Evolutionary conservation across 108 stramenopile species (phyloP).

Genomic region (Conticribra guillardii): DNA sequence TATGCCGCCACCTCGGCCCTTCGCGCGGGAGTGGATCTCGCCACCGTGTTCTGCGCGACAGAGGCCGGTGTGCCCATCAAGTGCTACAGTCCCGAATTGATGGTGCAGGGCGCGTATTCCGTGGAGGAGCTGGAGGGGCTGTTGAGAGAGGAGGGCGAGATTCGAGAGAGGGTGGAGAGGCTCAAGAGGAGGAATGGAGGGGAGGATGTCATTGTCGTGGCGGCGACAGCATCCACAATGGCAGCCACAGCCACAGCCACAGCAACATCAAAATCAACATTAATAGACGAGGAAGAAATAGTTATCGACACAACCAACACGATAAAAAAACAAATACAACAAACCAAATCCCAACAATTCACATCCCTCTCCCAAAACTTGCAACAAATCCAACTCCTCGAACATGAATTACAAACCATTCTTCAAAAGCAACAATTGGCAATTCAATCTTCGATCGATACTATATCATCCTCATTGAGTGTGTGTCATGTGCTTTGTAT

Average conservation of each 20-base stretch:
- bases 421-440: neutral
- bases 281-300: too few relatives aligned
- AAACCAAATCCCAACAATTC: neutral
- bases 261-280: too few relatives aligned
- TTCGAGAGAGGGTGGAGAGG: constrained; percentile 26
- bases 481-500: constrained; percentile 85
- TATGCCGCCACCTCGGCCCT: constrained; percentile 93
- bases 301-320: too few relatives aligned
- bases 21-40: constrained; percentile 92
- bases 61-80: constrained; percentile 96
- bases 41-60: constrained; percentile 90
- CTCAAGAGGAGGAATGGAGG: constrained; percentile 2
- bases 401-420: constrained; percentile 18
- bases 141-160: constrained; percentile 4
- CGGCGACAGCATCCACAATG: too few relatives aligned
- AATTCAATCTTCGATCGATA: constrained; percentile 55
- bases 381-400: constrained; percentile 20
- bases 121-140: constrained; percentile 58
- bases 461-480: constrained; percentile 55
- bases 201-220: too few relatives aligned
- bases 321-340: constrained; percentile 7
- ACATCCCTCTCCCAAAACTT: constrained; percentile 6
- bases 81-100: constrained; percentile 87
- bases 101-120: constrained; percentile 90
- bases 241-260: too few relatives aligned